Evolutionary conservation across 2,329 filamentous ascomycete genomes (phyloP).

Genomic region (Aspergillus sp.): DNA sequence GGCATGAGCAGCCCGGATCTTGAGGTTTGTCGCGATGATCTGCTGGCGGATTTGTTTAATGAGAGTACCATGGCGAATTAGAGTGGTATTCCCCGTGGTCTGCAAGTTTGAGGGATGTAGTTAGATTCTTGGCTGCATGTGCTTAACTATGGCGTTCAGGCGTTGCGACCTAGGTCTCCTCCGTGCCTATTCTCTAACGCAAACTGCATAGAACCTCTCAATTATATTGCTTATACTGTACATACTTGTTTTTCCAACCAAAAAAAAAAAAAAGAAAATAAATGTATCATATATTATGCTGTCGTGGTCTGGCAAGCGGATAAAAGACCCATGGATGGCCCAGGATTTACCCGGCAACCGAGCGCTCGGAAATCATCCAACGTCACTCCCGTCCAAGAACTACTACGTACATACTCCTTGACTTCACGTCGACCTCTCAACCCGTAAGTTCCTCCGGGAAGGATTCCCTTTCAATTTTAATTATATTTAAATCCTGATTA

Average conservation of each 20-base stretch:
- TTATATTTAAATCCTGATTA: neutral
- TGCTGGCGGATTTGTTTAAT: constrained; percentile 73
- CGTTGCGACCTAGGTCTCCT: no score
- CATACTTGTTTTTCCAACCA: neutral
- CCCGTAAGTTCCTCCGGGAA: no score
- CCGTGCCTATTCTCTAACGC: no score
- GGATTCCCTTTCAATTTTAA: constrained; percentile 5
- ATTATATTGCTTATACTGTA: neutral
- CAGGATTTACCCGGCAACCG: constrained; percentile 6
- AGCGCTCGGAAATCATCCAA: constrained; percentile 2
- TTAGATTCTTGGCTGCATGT: no score
- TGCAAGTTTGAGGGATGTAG: no score
- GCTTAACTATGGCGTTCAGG: no score
- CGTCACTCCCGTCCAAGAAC: neutral
- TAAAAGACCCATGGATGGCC: neutral
- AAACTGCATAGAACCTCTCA: no score
- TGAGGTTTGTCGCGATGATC: constrained; percentile 54
- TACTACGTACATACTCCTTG: neutral
- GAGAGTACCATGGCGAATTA: constrained; percentile 54
- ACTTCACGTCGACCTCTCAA: neutral
- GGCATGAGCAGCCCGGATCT: constrained; percentile 66
- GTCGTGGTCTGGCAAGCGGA: neutral
- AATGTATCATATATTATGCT: neutral
- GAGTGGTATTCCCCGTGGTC: constrained; percentile 4
- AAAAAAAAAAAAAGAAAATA: no score